Percentiles rank a stretch among this genome's conserved stretches.
Evolutionary conservation across 1,139 yeast species (phyloP).

Genomic region (Nadsonia starkeyi-henricii): DNA sequence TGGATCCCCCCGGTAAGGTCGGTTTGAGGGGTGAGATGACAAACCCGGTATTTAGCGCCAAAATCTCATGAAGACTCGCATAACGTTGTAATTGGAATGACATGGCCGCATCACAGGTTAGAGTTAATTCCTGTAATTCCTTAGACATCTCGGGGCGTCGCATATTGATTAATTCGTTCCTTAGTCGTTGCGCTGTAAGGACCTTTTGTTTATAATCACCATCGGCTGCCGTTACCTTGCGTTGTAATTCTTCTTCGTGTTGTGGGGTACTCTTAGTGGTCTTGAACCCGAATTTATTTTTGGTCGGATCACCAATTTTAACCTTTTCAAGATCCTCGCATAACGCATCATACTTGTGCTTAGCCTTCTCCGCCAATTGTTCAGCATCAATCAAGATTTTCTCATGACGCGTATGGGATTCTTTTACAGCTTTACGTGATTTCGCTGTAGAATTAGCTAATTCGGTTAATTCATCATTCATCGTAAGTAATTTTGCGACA

Average conservation of each 20-base stretch:
- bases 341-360: slow-evolving; percentile 59
- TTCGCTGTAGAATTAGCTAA: slow-evolving; percentile 55
- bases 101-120: slow-evolving; percentile 82
- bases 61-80: slow-evolving; percentile 74
- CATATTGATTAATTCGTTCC: slow-evolving; percentile 55
- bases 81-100: slow-evolving; percentile 79
- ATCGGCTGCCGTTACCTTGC: slow-evolving; percentile 75
- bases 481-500: slow-evolving; percentile 64
- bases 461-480: slow-evolving; percentile 77
- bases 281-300: slow-evolving; percentile 55
- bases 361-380: slow-evolving; percentile 76
- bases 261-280: slow-evolving; percentile 72
- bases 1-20: slow-evolving; percentile 13
- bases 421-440: slow-evolving; percentile 63
- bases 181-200: slow-evolving; percentile 52
- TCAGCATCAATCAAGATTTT: slow-evolving; percentile 77
- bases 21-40: slow-evolving; percentile 56
- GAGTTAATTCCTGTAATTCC: slow-evolving; percentile 59
- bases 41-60: slow-evolving; percentile 73
- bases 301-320: slow-evolving; percentile 68
- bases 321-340: slow-evolving; percentile 82
- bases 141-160: slow-evolving; percentile 70
- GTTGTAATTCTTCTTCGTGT: slow-evolving; percentile 79
- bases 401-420: slow-evolving; percentile 68
- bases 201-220: slow-evolving; percentile 73